Base-by-base conservation (phyloP, 2,329 filamentous ascomycete genomes). In the Colletotrichum brevisporum region DNA sequence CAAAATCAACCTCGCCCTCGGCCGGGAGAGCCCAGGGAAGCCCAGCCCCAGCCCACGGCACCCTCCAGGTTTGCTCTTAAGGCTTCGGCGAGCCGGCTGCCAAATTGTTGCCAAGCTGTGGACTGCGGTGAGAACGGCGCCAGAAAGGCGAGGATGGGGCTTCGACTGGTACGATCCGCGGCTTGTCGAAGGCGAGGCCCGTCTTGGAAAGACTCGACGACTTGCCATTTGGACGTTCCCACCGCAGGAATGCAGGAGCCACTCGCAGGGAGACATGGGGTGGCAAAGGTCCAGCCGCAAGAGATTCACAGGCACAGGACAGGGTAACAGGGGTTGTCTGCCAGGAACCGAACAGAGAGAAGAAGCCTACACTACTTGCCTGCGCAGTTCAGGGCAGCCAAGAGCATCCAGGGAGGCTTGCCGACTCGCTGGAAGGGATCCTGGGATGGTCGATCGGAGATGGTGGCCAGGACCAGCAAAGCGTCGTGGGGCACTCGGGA, bases 81-180 rank as follows among this genome's bases (percentile, higher is more conserved):
- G 59, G 39, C 59, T 62, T 52, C 45, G 36, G 36, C 55, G 45
- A 18, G 24, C 36, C 51, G 39, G 50, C 47, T 59, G 43, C 41
- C 55, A 57, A 67, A 54, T 62, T 62, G 59, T 24, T 51, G 66
- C 51, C 55, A 68, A 58, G 67, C 21, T 45, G 59, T 39, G 52
- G 31, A 45, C 27, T 26, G 36, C 27, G 52, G 55, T 47, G 47
- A 21, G 43, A 31, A 48, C 47, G 41, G 27, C 55, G 26, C 55
- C 55, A 58, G 55, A 58, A 58, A 26, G 43, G 41, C 41, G 55
- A 21, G 36, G 48, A 52, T 43, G 31, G 48, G 48, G 47, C 39
- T 36, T 45, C 53, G 54, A 55, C 59, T 71, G 70, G 68, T 69
- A 69, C 70, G 63, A 72, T 72, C 53, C 47, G 31, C 15, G 31